Evolutionary conservation across 2,329 filamentous ascomycete species (phyloP), one percentile per base, ranked within the genome.

Genomic region (Cytospora chrysosperma): DNA sequence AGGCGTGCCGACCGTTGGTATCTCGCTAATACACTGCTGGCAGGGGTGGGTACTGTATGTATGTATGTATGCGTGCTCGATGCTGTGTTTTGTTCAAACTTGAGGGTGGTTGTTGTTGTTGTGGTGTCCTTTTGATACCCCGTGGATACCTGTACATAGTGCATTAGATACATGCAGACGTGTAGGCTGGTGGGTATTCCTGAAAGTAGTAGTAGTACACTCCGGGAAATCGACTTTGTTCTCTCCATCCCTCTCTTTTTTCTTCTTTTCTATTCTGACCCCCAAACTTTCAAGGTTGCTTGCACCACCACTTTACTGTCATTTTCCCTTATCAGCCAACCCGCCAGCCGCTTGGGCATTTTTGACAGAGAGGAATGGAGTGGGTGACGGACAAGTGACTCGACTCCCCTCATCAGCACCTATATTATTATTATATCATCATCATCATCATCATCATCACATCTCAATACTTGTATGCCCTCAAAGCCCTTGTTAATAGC

Each of bases 11-110:
- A 17, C 27, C 24, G 51, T 21, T 37, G 51, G 59, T 61, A 49
- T 12, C 51, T 43, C 51, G 37, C 59, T 61, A 61, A 61, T 34
- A 57, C n/a, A n/a, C n/a, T n/a, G n/a, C 34, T 15, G 32, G 51
- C 59, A 57, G 55, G 28, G 15, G 17, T 13, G 55, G 40, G 7
- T 43, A 17, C 37, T 40, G 37, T 40, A 17, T 19, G n/a, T n/a
- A n/a, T n/a, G n/a, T n/a, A n/a, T n/a, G n/a, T n/a, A n/a, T n/a
- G n/a, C n/a, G n/a, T n/a, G n/a, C n/a, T 40, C 15, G 13, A 40
- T 10, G 2, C 6, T 43, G 17, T 43, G 17, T 34, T 6, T 30
- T 34, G 40, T 43, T 21, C 40, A 3, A 3, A 21, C 19, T 8
- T 21, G 5, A 7, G 30, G n/a, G n/a, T n/a, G n/a, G n/a, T n/a